Evolutionary conservation across 1,284 basidiomycete species (phyloP).

Genomic region (Retiboletus flavoniger): DNA sequence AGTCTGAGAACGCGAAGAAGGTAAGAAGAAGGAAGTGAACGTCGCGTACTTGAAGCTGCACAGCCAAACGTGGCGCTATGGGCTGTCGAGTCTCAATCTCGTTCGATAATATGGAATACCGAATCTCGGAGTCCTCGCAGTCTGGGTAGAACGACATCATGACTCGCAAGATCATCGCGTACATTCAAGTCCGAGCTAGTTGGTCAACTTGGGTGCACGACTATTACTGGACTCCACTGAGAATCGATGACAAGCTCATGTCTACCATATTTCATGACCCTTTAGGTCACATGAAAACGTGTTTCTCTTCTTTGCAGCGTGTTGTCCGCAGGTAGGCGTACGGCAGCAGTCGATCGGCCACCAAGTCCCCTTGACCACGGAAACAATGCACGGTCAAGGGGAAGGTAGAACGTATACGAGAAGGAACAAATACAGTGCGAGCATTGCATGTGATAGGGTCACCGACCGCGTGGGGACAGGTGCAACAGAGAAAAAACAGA

Average conservation of each 20-base stretch:
- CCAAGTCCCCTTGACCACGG: slow-evolving; percentile 10
- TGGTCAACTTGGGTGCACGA: background rate
- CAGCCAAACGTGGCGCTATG: background rate
- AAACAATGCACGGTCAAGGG: slow-evolving; percentile 1
- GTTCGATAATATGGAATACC: background rate
- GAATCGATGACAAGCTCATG: background rate
- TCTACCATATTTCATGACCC: background rate
- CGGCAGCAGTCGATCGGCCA: slow-evolving; percentile 11
- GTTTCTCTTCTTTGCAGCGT: background rate
- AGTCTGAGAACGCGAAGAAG: background rate
- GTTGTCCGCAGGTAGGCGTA: slow-evolving; percentile 3
- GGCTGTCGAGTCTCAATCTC: slow-evolving; percentile 9
- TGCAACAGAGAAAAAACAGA: slow-evolving; percentile 1
- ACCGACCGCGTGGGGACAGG: slow-evolving; percentile 5
- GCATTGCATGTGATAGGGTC: slow-evolving; percentile 11
- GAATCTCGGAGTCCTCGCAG: background rate
- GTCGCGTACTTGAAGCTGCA: background rate
- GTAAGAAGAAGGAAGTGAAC: background rate
- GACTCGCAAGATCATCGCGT: too few species aligned
- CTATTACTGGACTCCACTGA: background rate
- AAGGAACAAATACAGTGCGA: slow-evolving; percentile 14
- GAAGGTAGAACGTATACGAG: background rate
- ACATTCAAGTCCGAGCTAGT: background rate
- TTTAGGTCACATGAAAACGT: background rate
- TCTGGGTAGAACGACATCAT: background rate